Percentiles rank a stretch among this genome's conserved stretches.
These are phyloP conservation scores for Mollisiaceae sp. DNA, from an alignment of 2,329 filamentous ascomycete genomes.

Conservation along the genomic window DNA sequence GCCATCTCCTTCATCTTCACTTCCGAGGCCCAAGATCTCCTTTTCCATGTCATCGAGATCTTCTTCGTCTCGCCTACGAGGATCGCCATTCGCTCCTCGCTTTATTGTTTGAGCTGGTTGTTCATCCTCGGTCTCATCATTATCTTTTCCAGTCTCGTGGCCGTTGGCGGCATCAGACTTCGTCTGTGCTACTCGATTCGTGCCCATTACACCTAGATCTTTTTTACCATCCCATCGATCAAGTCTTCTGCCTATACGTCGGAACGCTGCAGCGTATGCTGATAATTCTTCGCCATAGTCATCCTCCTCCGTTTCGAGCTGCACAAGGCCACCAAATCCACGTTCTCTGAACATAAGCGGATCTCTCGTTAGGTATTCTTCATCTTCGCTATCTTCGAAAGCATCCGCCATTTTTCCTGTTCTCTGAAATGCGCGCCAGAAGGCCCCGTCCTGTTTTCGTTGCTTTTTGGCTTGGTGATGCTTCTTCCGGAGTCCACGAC, in stretches of 20 bases:
- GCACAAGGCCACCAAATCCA: slow-evolving; percentile 68
- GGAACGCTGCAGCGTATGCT: slow-evolving; percentile 68
- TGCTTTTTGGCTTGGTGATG: slow-evolving; percentile 67
- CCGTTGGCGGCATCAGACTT: slow-evolving; percentile 31
- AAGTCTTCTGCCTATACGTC: slow-evolving; percentile 68
- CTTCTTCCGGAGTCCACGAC: slow-evolving; percentile 70
- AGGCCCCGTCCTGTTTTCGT: slow-evolving; percentile 67
- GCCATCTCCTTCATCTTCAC: slow-evolving; percentile 49
- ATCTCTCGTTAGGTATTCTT: slow-evolving; percentile 49
- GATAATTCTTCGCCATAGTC: slow-evolving; percentile 79
- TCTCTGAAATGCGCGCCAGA: slow-evolving; percentile 70
- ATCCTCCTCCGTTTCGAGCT: slow-evolving; percentile 65
- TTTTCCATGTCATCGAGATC: slow-evolving; percentile 61
- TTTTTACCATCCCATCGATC: slow-evolving; percentile 66
- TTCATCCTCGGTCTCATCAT: slow-evolving; percentile 44
- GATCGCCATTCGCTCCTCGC: slow-evolving; percentile 45
- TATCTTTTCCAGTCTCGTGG: slow-evolving; percentile 30
- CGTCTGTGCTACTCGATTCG: slow-evolving; percentile 34
- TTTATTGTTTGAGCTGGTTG: slow-evolving; percentile 42
- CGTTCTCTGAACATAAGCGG: slow-evolving; percentile 55
- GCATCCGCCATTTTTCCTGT: slow-evolving; percentile 60
- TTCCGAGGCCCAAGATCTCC: slow-evolving; percentile 54
- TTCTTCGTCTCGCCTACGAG: slow-evolving; percentile 44
- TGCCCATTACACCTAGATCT: slow-evolving; percentile 40
- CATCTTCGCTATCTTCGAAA: slow-evolving; percentile 68